Evolutionary conservation across 2,329 filamentous ascomycete species (phyloP).

Genomic region (Leptographium wingfieldii): DNA sequence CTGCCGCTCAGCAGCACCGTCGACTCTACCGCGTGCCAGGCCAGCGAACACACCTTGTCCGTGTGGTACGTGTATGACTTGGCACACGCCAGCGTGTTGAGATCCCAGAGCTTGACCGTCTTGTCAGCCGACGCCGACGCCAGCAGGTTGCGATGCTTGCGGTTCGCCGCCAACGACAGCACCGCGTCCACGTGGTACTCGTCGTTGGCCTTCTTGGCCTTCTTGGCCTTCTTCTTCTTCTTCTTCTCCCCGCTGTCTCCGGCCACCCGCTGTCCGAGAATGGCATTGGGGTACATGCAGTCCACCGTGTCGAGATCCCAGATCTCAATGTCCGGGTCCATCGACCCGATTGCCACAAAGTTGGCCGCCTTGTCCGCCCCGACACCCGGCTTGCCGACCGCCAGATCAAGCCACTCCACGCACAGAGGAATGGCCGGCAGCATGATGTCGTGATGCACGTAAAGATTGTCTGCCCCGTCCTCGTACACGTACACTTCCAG

Average conservation of each 20-base stretch:
- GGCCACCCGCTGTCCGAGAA: conserved; percentile 57
- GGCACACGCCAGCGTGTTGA: conserved; percentile 82
- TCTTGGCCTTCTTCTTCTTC: conserved; percentile 79
- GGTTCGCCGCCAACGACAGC: conserved; percentile 80
- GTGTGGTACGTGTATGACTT: conserved; percentile 94
- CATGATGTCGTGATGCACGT: conserved; percentile 99
- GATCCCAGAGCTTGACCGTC: conserved; percentile 95
- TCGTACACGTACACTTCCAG: conserved; percentile 97
- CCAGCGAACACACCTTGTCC: conserved; percentile 92
- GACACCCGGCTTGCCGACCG: conserved; percentile 58
- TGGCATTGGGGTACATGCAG: conserved; percentile 95
- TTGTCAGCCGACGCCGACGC: conserved; percentile 93
- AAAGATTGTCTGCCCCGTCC: conserved; percentile 87
- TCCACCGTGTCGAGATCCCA: conserved; percentile 96
- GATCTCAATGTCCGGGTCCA: conserved; percentile 96
- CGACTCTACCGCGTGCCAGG: conserved; percentile 81
- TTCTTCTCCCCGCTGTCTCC: conserved; percentile 36
- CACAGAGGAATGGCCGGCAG: conserved; percentile 90
- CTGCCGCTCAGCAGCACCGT: conserved; percentile 85
- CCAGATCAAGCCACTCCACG: conserved; percentile 88
- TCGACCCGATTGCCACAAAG: conserved; percentile 89
- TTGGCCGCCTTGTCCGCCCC: conserved; percentile 62
- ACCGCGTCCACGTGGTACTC: conserved; percentile 91
- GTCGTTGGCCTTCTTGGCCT: conserved; percentile 77
- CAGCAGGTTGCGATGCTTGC: conserved; percentile 84